phyloP scores from a whole-genome alignment of 306 rosid genomes.

The Echinosophora koreensis region DNA sequence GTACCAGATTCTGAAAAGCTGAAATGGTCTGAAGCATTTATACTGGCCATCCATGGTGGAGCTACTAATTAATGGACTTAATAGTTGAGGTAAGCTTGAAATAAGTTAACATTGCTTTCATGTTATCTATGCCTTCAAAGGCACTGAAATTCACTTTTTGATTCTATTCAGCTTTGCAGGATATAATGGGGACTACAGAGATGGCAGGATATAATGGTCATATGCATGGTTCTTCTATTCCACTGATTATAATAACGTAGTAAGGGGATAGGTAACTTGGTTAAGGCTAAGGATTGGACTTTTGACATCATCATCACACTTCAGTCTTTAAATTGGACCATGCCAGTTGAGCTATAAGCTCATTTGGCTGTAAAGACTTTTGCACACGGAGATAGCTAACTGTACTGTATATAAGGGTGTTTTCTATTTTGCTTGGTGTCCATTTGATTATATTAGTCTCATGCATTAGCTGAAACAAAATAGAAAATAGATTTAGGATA shows the following conservation, averaged over 20 bases:
- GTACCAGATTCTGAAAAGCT: conserved; percentile 61
- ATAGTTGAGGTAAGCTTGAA: conserved; percentile 42
- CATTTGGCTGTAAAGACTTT: not conserved
- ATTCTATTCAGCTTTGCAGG: conserved; percentile 42
- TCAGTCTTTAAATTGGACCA: not conserved
- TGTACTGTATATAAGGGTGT: not conserved
- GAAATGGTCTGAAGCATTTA: conserved; percentile 70
- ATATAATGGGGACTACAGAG: conserved; percentile 10
- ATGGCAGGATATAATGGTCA: conserved; percentile 7
- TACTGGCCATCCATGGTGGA: conserved; percentile 44
- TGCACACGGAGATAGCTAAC: not conserved
- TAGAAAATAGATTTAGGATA: too few relatives aligned
- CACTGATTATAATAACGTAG: not conserved
- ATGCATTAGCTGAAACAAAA: not conserved
- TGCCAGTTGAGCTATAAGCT: conserved; percentile 18
- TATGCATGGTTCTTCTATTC: not conserved
- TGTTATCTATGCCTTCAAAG: conserved; percentile 13
- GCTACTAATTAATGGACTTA: conserved; percentile 7
- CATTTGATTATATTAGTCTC: not conserved
- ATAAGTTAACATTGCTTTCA: conserved; percentile 27
- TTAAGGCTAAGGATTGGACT: not conserved
- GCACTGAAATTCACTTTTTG: conserved; percentile 26
- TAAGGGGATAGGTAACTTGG: not conserved
- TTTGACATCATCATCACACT: conserved; percentile 12
- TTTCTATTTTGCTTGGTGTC: conserved; percentile 5